These are phyloP conservation scores for Firmiana major DNA, from an alignment of 345 rosid genomes.

Conservation along the genomic window DNA sequence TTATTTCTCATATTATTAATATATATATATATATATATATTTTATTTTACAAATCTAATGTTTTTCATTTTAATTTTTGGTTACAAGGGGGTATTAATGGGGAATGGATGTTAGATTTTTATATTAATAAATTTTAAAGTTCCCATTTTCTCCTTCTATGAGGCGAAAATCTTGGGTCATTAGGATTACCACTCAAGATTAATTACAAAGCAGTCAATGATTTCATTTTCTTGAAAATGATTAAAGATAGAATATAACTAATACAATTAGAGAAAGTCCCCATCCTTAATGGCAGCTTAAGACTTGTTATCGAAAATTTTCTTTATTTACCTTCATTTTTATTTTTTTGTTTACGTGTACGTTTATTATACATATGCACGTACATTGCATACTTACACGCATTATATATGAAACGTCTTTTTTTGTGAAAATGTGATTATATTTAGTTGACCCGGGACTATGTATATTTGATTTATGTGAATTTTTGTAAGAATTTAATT, in stretches of 20 bases:
- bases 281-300: conserved; percentile 3
- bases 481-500: not conserved
- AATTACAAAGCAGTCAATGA: not conserved
- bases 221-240: not conserved
- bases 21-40: too few relatives aligned
- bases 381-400: too few relatives aligned
- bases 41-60: too few relatives aligned
- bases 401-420: too few relatives aligned
- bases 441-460: not conserved
- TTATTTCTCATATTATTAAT: too few relatives aligned
- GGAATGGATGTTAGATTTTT: too few relatives aligned
- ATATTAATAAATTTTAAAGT: not conserved
- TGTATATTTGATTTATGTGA: not conserved
- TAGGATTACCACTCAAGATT: not conserved
- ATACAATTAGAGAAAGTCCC: not conserved
- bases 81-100: too few relatives aligned
- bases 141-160: not conserved
- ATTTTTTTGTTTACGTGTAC: too few relatives aligned
- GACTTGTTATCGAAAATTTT: conserved; percentile 4
- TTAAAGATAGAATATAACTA: not conserved
- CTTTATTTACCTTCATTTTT: not conserved
- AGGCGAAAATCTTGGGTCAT: conserved; percentile 3
- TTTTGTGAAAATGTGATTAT: not conserved
- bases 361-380: too few relatives aligned
- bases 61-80: too few relatives aligned